Percentiles rank a stretch among this genome's conserved stretches.
These are phyloP conservation scores for Rhizopus stolonifer DNA, from an alignment of 371 early-diverging fungal species.

Conservation along the genomic window DNA sequence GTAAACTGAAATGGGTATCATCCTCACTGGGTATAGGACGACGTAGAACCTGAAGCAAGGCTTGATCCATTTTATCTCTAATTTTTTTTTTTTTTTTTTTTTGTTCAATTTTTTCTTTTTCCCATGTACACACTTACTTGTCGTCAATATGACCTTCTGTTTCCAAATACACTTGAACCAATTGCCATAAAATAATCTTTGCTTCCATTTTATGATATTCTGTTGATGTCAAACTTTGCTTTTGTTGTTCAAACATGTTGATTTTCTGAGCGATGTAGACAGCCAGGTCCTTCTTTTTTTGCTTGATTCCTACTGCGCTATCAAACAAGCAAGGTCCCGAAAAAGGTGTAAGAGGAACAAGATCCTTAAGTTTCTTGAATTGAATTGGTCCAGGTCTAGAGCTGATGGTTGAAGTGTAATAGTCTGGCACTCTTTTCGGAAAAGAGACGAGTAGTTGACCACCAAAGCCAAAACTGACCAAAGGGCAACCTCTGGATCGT, in stretches of 20 bases:
- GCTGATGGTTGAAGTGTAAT: conserved; percentile 48
- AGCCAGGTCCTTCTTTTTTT: conserved; percentile 69
- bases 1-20: conserved; percentile 37
- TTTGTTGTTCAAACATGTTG: conserved; percentile 35
- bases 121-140: conserved; percentile 49
- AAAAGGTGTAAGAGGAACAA: conserved; percentile 22
- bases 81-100: not conserved
- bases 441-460: conserved; percentile 78
- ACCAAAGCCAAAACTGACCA: conserved; percentile 85
- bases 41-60: conserved; percentile 48
- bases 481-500: conserved; percentile 67
- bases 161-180: conserved; percentile 64
- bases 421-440: conserved; percentile 63
- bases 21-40: conserved; percentile 26
- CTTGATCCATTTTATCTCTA: conserved; percentile 59
- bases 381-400: conserved; percentile 58
- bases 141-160: conserved; percentile 66
- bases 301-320: conserved; percentile 49
- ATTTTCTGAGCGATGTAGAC: conserved; percentile 56
- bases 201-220: conserved; percentile 30
- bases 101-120: not conserved
- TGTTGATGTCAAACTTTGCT: conserved; percentile 20
- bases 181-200: conserved; percentile 57
- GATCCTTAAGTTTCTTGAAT: conserved; percentile 48
- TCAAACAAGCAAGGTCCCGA: conserved; percentile 66